Percentiles rank a stretch among this genome's conserved stretches.
Conservation (phyloP, 2,329 filamentous ascomycete genomes). For the Tolypocladium endophyticum region DNA sequence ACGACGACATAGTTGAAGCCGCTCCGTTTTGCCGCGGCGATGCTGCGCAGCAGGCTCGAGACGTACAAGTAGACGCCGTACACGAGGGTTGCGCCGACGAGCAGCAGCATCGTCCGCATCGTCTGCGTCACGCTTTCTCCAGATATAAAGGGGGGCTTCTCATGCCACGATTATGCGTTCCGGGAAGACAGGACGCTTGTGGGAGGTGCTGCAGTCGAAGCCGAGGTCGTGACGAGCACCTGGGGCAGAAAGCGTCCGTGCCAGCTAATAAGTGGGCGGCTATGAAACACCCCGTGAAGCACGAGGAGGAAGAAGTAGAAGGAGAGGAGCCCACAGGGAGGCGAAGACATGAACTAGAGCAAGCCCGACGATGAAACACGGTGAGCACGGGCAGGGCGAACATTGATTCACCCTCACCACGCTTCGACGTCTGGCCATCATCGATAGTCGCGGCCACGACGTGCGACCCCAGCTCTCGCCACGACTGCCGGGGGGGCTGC, state of each 20-base stretch:
- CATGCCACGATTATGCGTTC: background rate
- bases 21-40: constrained; percentile 37
- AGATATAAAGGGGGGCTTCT: background rate
- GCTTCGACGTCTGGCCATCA: too few relatives aligned
- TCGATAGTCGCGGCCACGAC: too few relatives aligned
- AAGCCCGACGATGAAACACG: background rate
- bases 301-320: background rate
- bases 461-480: background rate
- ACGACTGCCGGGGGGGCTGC: background rate
- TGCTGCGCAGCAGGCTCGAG: constrained; percentile 30
- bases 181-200: background rate
- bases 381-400: background rate
- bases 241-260: background rate
- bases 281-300: background rate
- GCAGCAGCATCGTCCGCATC: constrained; percentile 23
- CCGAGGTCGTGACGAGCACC: background rate
- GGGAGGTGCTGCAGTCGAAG: background rate
- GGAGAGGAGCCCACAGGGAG: background rate
- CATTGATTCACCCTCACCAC: background rate
- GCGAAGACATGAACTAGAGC: background rate
- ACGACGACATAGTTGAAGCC: constrained; percentile 42
- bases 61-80: constrained; percentile 21
- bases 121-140: background rate
- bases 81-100: constrained; percentile 20
- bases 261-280: background rate